Conservation (phyloP, 805 yeast species). For the Kluyveromyces nonfermentans region DNA sequence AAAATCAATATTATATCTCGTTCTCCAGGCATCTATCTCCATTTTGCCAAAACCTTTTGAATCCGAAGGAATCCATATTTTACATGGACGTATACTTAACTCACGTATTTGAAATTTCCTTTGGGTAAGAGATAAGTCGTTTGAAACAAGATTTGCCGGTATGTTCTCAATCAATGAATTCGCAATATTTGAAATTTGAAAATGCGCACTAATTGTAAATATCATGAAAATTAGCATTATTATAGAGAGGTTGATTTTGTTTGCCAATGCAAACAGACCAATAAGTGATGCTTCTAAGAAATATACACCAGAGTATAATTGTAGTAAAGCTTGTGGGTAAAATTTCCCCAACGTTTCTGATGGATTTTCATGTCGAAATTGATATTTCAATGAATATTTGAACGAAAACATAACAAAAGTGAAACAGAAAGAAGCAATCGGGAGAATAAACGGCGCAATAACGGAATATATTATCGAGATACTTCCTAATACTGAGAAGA, state of each 20-base stretch:
- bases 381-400: constrained; percentile 57
- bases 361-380: constrained; percentile 40
- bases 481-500: constrained; percentile 65
- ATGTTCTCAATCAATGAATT: constrained; percentile 28
- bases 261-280: constrained; percentile 63
- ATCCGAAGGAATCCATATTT: constrained; percentile 39
- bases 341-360: constrained; percentile 62
- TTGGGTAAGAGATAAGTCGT: background rate
- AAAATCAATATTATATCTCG: constrained; percentile 9
- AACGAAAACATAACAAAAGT: constrained; percentile 50
- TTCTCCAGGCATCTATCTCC: constrained; percentile 12
- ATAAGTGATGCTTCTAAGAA: constrained; percentile 70
- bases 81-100: constrained; percentile 9
- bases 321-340: constrained; percentile 68
- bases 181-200: constrained; percentile 38
- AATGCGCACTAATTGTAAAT: constrained; percentile 49
- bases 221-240: constrained; percentile 43
- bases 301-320: constrained; percentile 71
- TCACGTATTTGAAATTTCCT: background rate
- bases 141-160: constrained; percentile 23
- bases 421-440: constrained; percentile 51
- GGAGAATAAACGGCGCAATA: constrained; percentile 66
- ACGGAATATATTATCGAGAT: constrained; percentile 73
- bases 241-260: constrained; percentile 35
- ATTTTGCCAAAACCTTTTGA: constrained; percentile 26